Evolutionary conservation across 306 rosid species (phyloP), one percentile per base, ranked within the genome.

Genomic region (Boehmeria nivea): DNA sequence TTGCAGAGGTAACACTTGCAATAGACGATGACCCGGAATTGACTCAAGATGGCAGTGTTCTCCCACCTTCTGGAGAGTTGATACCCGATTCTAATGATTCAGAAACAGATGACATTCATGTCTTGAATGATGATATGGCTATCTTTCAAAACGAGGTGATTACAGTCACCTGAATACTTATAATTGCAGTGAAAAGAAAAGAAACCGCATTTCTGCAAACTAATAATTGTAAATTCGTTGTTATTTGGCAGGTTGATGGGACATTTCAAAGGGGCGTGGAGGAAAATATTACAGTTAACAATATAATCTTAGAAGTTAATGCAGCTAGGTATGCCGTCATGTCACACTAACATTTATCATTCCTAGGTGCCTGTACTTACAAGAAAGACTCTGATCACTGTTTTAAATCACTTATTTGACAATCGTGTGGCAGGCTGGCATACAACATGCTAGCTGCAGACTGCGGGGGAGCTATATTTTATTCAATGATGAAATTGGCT

Each of bases 381-480:
- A 31, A 31, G 36, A 31, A 4, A 31, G 5, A 31, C 15, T 54
- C 20, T 33, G 43, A 31, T 54, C 34, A 54, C 19, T 61, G 50
- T 51, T 57, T 9, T n/a, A 61, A 25, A 46, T 51, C 44, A 53
- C 19, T 67, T 68, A n/a, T 57, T 47, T 21, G 19, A 26, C 43
- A 19, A 57, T 55, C 34, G n/a, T 43, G 3, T 64, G 66, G 52
- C 74, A 93, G 99, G 87, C 73, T 93, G 82, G 80, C 96, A 23
- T 88, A 49, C 81, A 83, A 88, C 70, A 93, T 77, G 81, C 17
- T 61, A 67, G 64, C 89, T 44, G 82, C 96, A 40, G 94, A 93
- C 68, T 87, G 95, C 74, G 95, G 89, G 54, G 96, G 99, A 68
- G 96, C 94, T 73, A 43, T 93, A 49, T 85, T 87, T 78, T 83